Percentiles rank a stretch among this genome's conserved stretches.
Evolutionary conservation across 2,329 filamentous ascomycete genomes (phyloP).

Genomic region (Hypoxylon sp.): DNA sequence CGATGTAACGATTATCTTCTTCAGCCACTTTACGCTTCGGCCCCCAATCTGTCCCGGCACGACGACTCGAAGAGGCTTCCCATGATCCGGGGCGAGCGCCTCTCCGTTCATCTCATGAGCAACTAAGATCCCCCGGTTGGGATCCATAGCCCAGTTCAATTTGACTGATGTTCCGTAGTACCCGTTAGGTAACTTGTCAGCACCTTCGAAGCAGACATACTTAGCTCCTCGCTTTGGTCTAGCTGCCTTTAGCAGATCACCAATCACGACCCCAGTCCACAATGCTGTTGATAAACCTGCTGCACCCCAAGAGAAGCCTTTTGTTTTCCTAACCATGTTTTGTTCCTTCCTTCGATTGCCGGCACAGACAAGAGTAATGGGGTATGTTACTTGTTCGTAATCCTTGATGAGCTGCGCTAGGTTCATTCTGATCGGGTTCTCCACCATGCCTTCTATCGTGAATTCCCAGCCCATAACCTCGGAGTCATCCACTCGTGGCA

Average conservation of each 20-base stretch:
- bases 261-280: constrained; percentile 83
- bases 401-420: constrained; percentile 75
- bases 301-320: constrained; percentile 93
- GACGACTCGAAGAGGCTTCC: constrained; percentile 81
- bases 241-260: constrained; percentile 74
- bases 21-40: constrained; percentile 92
- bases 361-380: constrained; percentile 89
- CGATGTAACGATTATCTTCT: constrained; percentile 78
- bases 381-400: constrained; percentile 84
- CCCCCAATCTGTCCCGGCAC: constrained; percentile 93
- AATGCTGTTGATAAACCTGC: constrained; percentile 87
- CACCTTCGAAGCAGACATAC: constrained; percentile 92
- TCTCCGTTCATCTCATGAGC: constrained; percentile 93
- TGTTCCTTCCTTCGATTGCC: constrained; percentile 94
- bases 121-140: constrained; percentile 83
- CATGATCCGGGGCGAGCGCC: constrained; percentile 81
- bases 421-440: constrained; percentile 75
- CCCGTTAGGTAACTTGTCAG: constrained; percentile 87
- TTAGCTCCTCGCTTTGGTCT: constrained; percentile 73
- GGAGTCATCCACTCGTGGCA: constrained; percentile 77
- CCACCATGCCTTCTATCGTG: constrained; percentile 82
- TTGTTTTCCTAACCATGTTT: constrained; percentile 87
- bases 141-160: constrained; percentile 86
- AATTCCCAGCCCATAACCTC: constrained; percentile 84
- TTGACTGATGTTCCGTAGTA: constrained; percentile 89